Evolutionary conservation across 805 yeast genomes (phyloP), one percentile per base, ranked within the genome.

Genomic region (Ogataea chonburiensis): DNA sequence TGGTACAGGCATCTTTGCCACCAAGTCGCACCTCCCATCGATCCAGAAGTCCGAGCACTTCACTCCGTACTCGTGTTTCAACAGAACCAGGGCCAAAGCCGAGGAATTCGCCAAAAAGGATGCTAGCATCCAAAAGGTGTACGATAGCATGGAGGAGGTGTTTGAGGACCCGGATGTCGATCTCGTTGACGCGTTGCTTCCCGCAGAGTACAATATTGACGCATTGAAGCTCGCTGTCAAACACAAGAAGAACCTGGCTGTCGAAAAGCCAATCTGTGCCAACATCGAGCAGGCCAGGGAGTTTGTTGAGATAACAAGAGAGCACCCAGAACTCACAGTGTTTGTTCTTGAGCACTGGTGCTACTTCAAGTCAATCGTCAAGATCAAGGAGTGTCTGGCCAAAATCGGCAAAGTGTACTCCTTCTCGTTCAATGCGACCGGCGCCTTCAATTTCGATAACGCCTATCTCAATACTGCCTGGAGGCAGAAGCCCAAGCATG

Each of bases 201-300:
- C 98, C n/a, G 95, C 81, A 1, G 91, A 87, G 58, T 73, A 63
- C 67, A 91, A 87, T 59, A 66, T 78, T 29, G 77, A 69, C 24
- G 79, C 79, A 3, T 81, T 88, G 21, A 70, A 77, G 52, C 70
- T 73, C 48, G 95, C 95, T 2, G 67, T 86, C 37, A 71, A 74
- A 31, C 73, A 83, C 49, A 76, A 78, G 33, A 91, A 89, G 64
- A 93, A 96, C 40, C 69, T 89, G 29, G 69, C 77, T 24, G 62
- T 91, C 53, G 98, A 91, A 60, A 91, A 91, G 65, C 98, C 98
- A 46, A 80, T 91, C 56, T 93, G 97, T 21, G 95, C 95, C 24
- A 80, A 74, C 42, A 60, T 91, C 52, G 74, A 68, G 8, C 95
- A 87, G 58, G 97, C 96, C 15, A 71, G 68, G 42, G 81, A 85